Evolutionary conservation across 2,329 filamentous ascomycete genomes (phyloP).

Genomic region (Neofusicoccum sp.): DNA sequence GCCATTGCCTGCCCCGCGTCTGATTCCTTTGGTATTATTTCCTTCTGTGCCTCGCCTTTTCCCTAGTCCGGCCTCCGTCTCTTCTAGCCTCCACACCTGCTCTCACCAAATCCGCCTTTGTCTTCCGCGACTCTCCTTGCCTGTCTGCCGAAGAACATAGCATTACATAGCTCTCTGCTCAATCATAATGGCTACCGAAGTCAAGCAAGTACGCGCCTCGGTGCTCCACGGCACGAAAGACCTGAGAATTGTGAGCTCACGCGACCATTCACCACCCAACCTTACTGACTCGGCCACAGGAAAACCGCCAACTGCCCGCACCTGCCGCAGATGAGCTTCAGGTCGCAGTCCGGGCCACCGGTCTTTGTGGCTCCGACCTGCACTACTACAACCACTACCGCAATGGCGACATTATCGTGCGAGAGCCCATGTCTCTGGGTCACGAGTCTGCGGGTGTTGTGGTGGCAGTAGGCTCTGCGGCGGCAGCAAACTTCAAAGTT

Average conservation of each 20-base stretch:
- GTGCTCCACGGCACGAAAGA: slow-evolving; percentile 63
- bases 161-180: not conserved
- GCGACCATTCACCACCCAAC: not conserved
- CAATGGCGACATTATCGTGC: slow-evolving; percentile 82
- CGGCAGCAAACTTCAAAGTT: slow-evolving; percentile 62
- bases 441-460: slow-evolving; percentile 79
- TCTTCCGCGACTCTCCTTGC: not conserved
- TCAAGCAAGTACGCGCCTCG: slow-evolving; percentile 45
- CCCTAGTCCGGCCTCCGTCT: not conserved
- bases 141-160: not conserved
- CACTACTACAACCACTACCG: slow-evolving; percentile 87
- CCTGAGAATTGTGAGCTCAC: slow-evolving; percentile 52
- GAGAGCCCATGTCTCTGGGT: slow-evolving; percentile 76
- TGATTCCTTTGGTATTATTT: not conserved
- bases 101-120: not conserved
- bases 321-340: slow-evolving; percentile 59
- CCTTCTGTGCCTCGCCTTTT: not conserved
- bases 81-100: not conserved
- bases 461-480: slow-evolving; percentile 64
- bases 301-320: slow-evolving; percentile 48
- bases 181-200: slow-evolving; percentile 22
- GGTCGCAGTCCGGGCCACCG: slow-evolving; percentile 63
- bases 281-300: slow-evolving; percentile 41
- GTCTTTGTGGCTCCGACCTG: slow-evolving; percentile 69
- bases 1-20: not conserved